Evolutionary conservation across 257 asterid species (phyloP).

Genomic region (Plantago elongata): DNA sequence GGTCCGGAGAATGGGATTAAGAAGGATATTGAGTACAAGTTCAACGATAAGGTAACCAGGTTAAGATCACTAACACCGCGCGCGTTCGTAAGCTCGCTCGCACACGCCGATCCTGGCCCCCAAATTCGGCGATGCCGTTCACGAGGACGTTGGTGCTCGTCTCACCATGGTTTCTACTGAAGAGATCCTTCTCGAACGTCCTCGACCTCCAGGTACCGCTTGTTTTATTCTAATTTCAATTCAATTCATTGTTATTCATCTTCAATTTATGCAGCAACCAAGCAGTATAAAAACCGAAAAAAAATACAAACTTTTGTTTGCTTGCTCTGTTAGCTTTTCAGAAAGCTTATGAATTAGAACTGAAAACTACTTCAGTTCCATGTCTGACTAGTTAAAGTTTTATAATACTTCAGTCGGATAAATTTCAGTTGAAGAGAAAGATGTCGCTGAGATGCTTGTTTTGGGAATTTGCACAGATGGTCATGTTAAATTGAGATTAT

Average conservation of each 20-base stretch:
- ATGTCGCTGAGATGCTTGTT: no score
- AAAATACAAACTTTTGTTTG: no score
- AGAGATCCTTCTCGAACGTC: slow-evolving; percentile 84
- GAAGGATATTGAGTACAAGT: slow-evolving; percentile 67
- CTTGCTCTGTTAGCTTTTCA: no score
- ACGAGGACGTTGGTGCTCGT: slow-evolving; percentile 69
- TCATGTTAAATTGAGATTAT: no score
- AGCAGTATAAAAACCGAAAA: no score
- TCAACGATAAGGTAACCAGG: slow-evolving; percentile 61
- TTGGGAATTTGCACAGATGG: no score
- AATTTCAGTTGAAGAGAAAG: no score
- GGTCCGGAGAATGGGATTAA: slow-evolving; percentile 76
- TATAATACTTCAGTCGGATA: no score
- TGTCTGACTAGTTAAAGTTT: no score
- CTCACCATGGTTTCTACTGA: slow-evolving; percentile 94
- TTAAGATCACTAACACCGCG: slow-evolving; percentile 69
- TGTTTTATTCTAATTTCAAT: not conserved
- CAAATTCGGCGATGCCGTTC: slow-evolving; percentile 86
- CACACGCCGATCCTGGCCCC: slow-evolving; percentile 85
- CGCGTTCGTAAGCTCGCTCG: slow-evolving; percentile 79
- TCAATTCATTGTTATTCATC: not conserved
- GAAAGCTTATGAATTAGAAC: no score
- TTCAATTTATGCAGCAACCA: no score
- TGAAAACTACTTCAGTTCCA: no score
- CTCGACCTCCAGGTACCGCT: slow-evolving; percentile 63